phyloP scores from a whole-genome alignment of 148 eudicot species.

The Chenopodium quinoa region DNA sequence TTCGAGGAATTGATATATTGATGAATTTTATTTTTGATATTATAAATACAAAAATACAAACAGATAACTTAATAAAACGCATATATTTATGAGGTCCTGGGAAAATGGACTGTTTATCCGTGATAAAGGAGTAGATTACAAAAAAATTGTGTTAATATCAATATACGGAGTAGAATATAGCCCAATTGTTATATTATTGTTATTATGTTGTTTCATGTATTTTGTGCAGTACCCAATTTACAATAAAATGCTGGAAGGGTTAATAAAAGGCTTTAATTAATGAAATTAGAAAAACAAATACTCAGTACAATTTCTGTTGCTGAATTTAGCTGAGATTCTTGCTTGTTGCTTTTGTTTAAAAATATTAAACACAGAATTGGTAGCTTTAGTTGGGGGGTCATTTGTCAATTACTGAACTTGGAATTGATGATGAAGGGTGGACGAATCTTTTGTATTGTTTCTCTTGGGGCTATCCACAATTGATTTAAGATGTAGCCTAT shows the following conservation, averaged over 20 bases:
- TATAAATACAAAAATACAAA: too few relatives aligned
- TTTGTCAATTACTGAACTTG: slow-evolving; percentile 21
- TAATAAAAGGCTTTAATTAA: not conserved
- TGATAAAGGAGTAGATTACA: not conserved
- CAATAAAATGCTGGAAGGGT: not conserved
- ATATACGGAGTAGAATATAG: too few relatives aligned
- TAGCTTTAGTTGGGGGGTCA: slow-evolving; percentile 14
- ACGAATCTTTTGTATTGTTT: slow-evolving; percentile 15
- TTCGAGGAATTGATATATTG: not conserved
- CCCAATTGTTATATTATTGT: not conserved
- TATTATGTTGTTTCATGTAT: not conserved
- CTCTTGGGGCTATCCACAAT: slow-evolving; percentile 10
- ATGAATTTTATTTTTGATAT: not conserved
- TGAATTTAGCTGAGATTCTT: not conserved
- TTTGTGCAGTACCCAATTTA: not conserved
- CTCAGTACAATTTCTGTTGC: too few relatives aligned
- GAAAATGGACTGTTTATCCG: not conserved
- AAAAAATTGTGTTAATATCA: not conserved
- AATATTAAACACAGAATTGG: slow-evolving; percentile 3
- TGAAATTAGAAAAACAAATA: too few relatives aligned
- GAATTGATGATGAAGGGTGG: slow-evolving; percentile 6
- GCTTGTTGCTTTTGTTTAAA: slow-evolving; percentile 9
- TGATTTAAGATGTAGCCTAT: slow-evolving; percentile 1
- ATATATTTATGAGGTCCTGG: not conserved
- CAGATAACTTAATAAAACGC: not conserved